phyloP scores from a whole-genome alignment of 2,329 filamentous ascomycete species.

The Cryphonectria carpinicola region DNA sequence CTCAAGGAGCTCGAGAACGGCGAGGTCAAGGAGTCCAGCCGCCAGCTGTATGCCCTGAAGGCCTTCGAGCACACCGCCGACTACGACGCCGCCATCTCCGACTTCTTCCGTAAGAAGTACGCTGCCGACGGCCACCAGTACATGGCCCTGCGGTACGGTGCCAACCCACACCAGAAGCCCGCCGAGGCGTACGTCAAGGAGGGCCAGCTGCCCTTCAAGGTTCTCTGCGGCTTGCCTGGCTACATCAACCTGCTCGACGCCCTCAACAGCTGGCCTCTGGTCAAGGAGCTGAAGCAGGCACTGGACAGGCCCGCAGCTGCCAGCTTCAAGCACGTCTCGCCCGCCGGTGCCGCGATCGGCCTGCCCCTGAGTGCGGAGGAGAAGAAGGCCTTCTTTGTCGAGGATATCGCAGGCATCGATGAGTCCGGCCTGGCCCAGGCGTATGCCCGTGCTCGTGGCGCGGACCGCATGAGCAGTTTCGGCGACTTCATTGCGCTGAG shows the following conservation, averaged over 20 bases:
- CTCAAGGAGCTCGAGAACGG: slow-evolving; percentile 86
- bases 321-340: slow-evolving; percentile 99
- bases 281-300: slow-evolving; percentile 92
- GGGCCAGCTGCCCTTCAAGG: slow-evolving; percentile 87
- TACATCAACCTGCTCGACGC: slow-evolving; percentile 98
- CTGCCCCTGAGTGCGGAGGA: slow-evolving; percentile 84
- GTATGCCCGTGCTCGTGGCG: slow-evolving; percentile 92
- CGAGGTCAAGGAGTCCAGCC: slow-evolving; percentile 81
- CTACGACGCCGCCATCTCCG: slow-evolving; percentile 92
- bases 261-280: slow-evolving; percentile 94
- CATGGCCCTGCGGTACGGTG: slow-evolving; percentile 86
- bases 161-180: slow-evolving; percentile 98
- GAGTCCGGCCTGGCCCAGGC: slow-evolving; percentile 86
- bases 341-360: slow-evolving; percentile 92
- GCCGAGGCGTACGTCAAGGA: slow-evolving; percentile 80
- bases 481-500: slow-evolving; percentile 95
- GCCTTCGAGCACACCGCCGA: slow-evolving; percentile 98
- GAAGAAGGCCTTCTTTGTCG: slow-evolving; percentile 97
- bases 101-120: slow-evolving; percentile 98
- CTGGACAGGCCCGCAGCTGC: slow-evolving; percentile 88
- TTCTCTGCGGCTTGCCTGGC: slow-evolving; percentile 84
- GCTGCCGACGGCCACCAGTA: slow-evolving; percentile 83
- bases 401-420: slow-evolving; percentile 89
- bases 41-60: slow-evolving; percentile 91
- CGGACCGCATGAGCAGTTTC: slow-evolving; percentile 98